A percentile compares a stretch with the other conserved stretches of the same genome.
phyloP scores from a whole-genome alignment of 2,329 filamentous ascomycete species.

The Talaromyces sp. region DNA sequence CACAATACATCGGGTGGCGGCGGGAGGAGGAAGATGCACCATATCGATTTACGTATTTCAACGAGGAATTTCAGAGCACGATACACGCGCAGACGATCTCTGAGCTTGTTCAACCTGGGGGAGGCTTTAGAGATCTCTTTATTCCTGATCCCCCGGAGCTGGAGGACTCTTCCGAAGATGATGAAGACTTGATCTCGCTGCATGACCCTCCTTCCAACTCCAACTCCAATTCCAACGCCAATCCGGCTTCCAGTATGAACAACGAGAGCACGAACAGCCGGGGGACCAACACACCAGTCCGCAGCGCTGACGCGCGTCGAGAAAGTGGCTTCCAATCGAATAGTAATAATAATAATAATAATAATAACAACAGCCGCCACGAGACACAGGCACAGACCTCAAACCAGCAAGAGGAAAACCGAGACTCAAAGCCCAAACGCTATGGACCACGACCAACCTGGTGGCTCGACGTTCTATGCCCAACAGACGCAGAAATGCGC shows the following conservation, averaged over 20 bases:
- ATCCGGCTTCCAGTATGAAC: neutral
- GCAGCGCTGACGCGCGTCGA: slow-evolving; percentile 3
- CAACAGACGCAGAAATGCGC: slow-evolving; percentile 94
- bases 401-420: slow-evolving; percentile 32
- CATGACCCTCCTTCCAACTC: slow-evolving; percentile 12
- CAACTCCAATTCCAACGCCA: slow-evolving; percentile 2
- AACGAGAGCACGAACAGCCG: neutral
- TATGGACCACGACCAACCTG: slow-evolving; percentile 86
- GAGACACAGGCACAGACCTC: slow-evolving; percentile 10
- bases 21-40: slow-evolving; percentile 83
- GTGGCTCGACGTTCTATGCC: slow-evolving; percentile 91
- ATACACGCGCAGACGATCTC: slow-evolving; percentile 96
- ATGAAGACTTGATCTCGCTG: slow-evolving; percentile 43
- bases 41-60: slow-evolving; percentile 97
- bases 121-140: slow-evolving; percentile 83
- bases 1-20: slow-evolving; percentile 77
- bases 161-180: slow-evolving; percentile 65
- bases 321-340: slow-evolving; percentile 28
- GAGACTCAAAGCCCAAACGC: slow-evolving; percentile 40
- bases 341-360: neutral
- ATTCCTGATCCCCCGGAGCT: slow-evolving; percentile 78
- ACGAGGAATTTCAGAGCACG: slow-evolving; percentile 91
- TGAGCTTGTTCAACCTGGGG: slow-evolving; percentile 80
- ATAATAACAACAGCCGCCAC: slow-evolving; percentile 9
- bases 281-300: slow-evolving; percentile 10